These are phyloP conservation scores for Myriosclerotinia duriaeana DNA, from an alignment of 2,329 filamentous ascomycete genomes.

Conservation along the genomic window DNA sequence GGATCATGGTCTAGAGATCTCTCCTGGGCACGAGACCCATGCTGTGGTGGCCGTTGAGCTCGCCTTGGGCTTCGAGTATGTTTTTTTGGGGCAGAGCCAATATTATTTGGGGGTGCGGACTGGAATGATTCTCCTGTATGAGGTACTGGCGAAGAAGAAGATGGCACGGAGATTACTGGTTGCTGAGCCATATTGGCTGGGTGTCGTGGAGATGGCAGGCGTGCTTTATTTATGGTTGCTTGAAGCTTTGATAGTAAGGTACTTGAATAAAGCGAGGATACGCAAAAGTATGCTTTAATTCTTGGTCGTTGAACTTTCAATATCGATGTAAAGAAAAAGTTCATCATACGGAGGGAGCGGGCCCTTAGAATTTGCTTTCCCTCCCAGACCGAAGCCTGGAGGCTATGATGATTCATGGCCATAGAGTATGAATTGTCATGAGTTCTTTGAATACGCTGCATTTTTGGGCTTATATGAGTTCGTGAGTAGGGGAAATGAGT, in stretches of 20 bases:
- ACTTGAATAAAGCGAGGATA: background rate
- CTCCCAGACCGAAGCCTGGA: background rate
- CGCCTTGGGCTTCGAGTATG: no score
- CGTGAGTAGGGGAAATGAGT: background rate
- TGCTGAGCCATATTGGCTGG: no score
- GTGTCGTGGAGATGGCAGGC: no score
- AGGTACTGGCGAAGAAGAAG: no score
- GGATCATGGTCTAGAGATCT: no score
- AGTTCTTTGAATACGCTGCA: background rate
- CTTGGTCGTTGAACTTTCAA: background rate
- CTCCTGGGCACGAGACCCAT: no score
- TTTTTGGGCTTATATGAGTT: background rate
- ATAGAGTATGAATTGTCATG: background rate
- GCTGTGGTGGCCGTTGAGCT: no score
- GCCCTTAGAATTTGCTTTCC: background rate
- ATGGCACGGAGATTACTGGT: no score
- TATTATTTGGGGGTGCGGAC: no score
- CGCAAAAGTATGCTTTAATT: background rate
- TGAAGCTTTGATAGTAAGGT: background rate
- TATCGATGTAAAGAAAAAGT: background rate
- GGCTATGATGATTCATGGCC: background rate
- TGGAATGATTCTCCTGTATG: no score
- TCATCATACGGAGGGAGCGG: background rate
- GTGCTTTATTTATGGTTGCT: no score
- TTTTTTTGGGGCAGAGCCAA: no score